Evolutionary conservation across 2,329 filamentous ascomycete species (phyloP), one percentile per base, ranked within the genome.

Genomic region (Microdochium bolleyi): DNA sequence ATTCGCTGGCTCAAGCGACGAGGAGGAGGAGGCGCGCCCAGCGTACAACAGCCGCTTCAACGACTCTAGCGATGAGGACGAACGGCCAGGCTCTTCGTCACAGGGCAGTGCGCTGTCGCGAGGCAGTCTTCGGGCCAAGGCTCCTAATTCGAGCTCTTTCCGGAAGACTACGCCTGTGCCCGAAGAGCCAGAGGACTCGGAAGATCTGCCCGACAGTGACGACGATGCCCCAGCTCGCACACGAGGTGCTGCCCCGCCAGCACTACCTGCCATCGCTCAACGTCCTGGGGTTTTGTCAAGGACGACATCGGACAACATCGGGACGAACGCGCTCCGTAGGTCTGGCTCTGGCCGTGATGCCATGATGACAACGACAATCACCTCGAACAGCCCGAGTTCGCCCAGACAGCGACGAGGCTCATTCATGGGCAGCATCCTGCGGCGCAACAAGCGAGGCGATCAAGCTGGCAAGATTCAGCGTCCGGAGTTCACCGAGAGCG

Each of bases 31-130:
- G 58, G 38, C 55, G 62, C 41, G 68, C 70, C 61, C 71, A 68
- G 55, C 56, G 51, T 66, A 69, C 54, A 62, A 69, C 7, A 82
- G 79, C 57, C 74, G 83, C 1, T 82, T 87, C 55, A 74, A 64
- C 3, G 80, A 86, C 65, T 83, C 84, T 3, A 82, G 87, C 56
- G 83, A 84, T 56, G 83, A 86, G 34, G 77, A 79, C 2, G 70
- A 70, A 13, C 55, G 59, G 61, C 54, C 65, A 64, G 27, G 63
- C 62, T 25, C 69, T 66, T 25, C 70, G 61, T 48, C 68, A 16
- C 53, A 55, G 22, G 24, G 50, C 2, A 49, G 58, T 9, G 53
- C 59, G 5, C 46, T 61, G 4, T 48, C 64, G 60, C 52, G 67
- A 58, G 57, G 66, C 59, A 51, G 64, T 66, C 59, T 70, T 61